Base-by-base conservation (phyloP, 2,329 filamentous ascomycete genomes). In the Beauveria australis region DNA sequence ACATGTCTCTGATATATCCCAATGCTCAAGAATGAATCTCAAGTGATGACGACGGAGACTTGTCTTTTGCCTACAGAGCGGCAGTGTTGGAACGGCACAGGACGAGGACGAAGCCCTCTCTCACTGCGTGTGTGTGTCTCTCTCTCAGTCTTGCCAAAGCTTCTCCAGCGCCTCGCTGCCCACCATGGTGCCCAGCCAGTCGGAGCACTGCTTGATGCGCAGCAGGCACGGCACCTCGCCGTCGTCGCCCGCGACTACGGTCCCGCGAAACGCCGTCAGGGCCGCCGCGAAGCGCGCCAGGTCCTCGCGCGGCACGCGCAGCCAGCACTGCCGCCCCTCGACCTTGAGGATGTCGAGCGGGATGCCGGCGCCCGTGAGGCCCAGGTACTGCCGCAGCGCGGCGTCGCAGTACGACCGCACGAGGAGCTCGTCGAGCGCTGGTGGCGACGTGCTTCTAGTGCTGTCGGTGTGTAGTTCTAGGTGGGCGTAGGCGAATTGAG, bases 331-430 rank as follows among this genome's bases (percentile, higher is more conserved):
- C 6, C 68, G 67, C 1, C 75, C 78, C 3, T 82, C 73, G 0
- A 86, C 75, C 66, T 86, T 84, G 40, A 93, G 78, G 22, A 92
- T 83, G 68, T 93, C 90, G 60, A 92, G 69, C 1, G 86, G 75
- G 3, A 92, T 85, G 12, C 83, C 84, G 2, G 79, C 74, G 12
- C 90, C 90, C 0, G 83, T 85, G 19, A 84, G 74, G 22, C 90
- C 90, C 1, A 93, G 81, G 67, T 89, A 92, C 63, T 88, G 82
- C 1, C 77, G 77, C 8, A 93, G 75, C 0, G 89, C 86, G 1
- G 80, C 72, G 2, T 81, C 83, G 65, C 89, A 82, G 68, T 89
- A 86, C 0, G 84, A 77, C 40, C 83, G 83, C 19, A 82, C 78
- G 43, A 85, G 86, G 3, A 91, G 74, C 3, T 79, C 75, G 71